Evolutionary conservation across 371 early-diverging fungal species (phyloP).

Genomic region (Capillidium heterosporum): DNA sequence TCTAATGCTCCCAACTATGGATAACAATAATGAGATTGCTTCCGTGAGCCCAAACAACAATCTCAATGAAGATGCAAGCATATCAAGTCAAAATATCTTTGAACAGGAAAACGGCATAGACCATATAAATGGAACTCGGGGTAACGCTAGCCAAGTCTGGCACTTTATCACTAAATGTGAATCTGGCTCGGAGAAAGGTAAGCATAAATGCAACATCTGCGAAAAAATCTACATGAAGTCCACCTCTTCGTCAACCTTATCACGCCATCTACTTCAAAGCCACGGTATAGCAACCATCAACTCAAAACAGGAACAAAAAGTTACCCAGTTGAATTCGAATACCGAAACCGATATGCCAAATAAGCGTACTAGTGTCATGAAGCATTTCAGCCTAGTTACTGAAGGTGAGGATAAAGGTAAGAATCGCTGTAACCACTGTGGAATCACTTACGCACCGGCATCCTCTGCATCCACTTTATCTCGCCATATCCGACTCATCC

Average conservation of each 20-base stretch:
- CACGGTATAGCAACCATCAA: background rate
- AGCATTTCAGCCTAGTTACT: background rate
- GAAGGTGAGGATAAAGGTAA: background rate
- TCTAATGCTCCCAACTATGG: too few relatives aligned
- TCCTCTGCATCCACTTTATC: too few relatives aligned
- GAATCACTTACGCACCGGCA: too few relatives aligned
- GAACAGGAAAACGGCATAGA: too few relatives aligned
- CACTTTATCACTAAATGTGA: background rate
- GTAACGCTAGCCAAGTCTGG: too few relatives aligned
- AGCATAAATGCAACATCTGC: background rate
- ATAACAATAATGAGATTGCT: too few relatives aligned
- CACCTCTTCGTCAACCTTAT: background rate
- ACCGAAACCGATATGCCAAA: background rate
- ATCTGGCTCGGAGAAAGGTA: background rate
- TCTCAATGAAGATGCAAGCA: too few relatives aligned
- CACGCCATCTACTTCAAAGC: background rate
- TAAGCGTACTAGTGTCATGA: background rate
- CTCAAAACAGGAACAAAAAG: background rate
- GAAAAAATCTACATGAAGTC: background rate
- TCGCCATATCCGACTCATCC: too few relatives aligned
- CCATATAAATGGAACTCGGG: too few relatives aligned
- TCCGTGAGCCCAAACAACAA: too few relatives aligned
- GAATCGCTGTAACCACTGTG: too few relatives aligned
- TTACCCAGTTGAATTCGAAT: background rate
- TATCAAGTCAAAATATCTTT: too few relatives aligned